phyloP scores from a whole-genome alignment of 1,139 yeast genomes.

The Yamadazyma pseudoaaseri region DNA sequence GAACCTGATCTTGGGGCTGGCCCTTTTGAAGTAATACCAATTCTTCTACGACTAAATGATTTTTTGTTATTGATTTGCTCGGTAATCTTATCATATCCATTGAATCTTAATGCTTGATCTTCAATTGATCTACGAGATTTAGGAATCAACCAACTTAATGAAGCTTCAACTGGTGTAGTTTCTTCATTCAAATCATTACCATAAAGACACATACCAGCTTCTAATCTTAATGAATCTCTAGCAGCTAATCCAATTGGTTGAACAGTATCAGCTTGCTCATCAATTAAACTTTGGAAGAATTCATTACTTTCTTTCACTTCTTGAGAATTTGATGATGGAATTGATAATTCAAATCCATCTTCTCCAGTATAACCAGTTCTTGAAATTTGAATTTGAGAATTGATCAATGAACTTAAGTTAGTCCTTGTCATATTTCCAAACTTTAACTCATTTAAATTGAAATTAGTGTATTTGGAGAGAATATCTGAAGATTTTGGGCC shows the following conservation, averaged over 20 bases:
- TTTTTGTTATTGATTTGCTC: constrained; percentile 68
- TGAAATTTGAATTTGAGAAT: constrained; percentile 62
- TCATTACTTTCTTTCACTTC: constrained; percentile 49
- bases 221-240: constrained; percentile 89
- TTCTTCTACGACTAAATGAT: constrained; percentile 60
- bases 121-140: constrained; percentile 63
- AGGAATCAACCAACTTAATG: constrained; percentile 86
- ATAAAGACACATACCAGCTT: constrained; percentile 97
- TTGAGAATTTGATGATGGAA: constrained; percentile 52
- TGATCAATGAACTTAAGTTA: constrained; percentile 45
- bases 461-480: constrained; percentile 62
- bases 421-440: constrained; percentile 63
- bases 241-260: constrained; percentile 95
- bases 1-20: constrained; percentile 93
- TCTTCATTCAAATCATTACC: constrained; percentile 85
- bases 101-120: constrained; percentile 50
- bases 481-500: constrained; percentile 79
- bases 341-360: constrained; percentile 92
- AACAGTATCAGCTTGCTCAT: constrained; percentile 54
- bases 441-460: constrained; percentile 57
- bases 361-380: constrained; percentile 98
- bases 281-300: constrained; percentile 62
- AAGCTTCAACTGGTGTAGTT: constrained; percentile 87
- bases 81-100: constrained; percentile 72
- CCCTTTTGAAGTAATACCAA: constrained; percentile 72